Percentiles rank a stretch among this genome's conserved stretches.
Evolutionary conservation across 179 eudicot species (phyloP).

Genomic region (Beta lomatogona): DNA sequence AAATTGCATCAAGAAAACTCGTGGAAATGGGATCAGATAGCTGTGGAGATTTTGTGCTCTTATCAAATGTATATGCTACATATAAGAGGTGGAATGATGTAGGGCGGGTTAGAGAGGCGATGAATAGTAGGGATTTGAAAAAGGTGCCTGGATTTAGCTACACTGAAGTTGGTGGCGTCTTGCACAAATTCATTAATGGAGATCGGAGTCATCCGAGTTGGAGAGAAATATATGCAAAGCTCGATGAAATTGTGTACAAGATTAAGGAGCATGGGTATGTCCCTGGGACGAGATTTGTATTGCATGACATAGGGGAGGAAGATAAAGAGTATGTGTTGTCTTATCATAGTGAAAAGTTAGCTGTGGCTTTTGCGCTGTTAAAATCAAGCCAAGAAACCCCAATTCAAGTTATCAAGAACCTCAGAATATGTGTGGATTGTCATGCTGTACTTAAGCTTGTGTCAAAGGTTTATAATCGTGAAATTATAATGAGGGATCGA

Average conservation of each 20-base stretch:
- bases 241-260: slow-evolving; percentile 63
- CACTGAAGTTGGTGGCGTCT: slow-evolving; percentile 58
- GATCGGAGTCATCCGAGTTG: slow-evolving; percentile 58
- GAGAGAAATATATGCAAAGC: slow-evolving; percentile 62
- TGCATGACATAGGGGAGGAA: slow-evolving; percentile 85
- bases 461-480: slow-evolving; percentile 67
- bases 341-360: slow-evolving; percentile 82
- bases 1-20: slow-evolving; percentile 66
- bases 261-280: slow-evolving; percentile 65
- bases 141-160: slow-evolving; percentile 89
- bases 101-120: slow-evolving; percentile 63
- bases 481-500: slow-evolving; percentile 77
- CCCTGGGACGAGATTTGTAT: slow-evolving; percentile 67
- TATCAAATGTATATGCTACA: slow-evolving; percentile 76
- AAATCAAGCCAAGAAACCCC: slow-evolving; percentile 44
- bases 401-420: slow-evolving; percentile 77
- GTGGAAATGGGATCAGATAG: slow-evolving; percentile 75
- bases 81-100: slow-evolving; percentile 77
- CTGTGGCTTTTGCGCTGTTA: slow-evolving; percentile 81
- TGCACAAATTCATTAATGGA: slow-evolving; percentile 66
- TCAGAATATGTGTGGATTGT: slow-evolving; percentile 90
- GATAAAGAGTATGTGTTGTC: slow-evolving; percentile 76
- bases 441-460: slow-evolving; percentile 77
- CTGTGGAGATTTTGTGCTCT: slow-evolving; percentile 72
- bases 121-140: slow-evolving; percentile 60